A percentile compares a stretch with the other conserved stretches of the same genome.
These are phyloP conservation scores for Coprinopsis sp. DNA, from an alignment of 768 basidiomycete genomes.

Conservation along the genomic window DNA sequence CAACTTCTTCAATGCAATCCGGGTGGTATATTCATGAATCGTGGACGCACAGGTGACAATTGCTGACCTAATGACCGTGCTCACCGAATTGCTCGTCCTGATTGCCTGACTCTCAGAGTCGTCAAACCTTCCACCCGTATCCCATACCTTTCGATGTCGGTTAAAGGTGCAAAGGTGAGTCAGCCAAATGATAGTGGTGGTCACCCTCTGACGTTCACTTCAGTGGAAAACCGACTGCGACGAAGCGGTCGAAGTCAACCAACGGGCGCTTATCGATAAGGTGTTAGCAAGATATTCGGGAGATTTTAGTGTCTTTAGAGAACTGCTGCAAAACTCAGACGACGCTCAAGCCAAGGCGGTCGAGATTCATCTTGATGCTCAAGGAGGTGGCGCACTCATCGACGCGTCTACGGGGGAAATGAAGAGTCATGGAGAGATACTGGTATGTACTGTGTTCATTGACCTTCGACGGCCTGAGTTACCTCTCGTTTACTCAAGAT, in stretches of 20 bases:
- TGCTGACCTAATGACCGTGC: too few species aligned
- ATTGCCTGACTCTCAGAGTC: too few species aligned
- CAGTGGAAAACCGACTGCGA: constrained; percentile 62
- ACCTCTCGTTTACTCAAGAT: constrained; percentile 43
- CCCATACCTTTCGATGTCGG: constrained; percentile 6
- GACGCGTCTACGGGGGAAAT: constrained; percentile 19
- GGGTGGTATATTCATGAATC: too few species aligned
- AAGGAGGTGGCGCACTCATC: constrained; percentile 29
- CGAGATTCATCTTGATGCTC: constrained; percentile 79
- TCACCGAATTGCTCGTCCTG: too few species aligned
- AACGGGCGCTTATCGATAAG: constrained; percentile 95
- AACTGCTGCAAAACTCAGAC: constrained; percentile 94
- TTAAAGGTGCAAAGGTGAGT: constrained; percentile 11
- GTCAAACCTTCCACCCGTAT: too few species aligned
- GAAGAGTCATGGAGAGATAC: constrained; percentile 61
- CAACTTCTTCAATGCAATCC: too few species aligned
- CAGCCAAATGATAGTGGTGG: too few species aligned
- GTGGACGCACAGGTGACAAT: too few species aligned
- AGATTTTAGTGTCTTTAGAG: constrained; percentile 81
- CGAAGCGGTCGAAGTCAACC: constrained; percentile 88
- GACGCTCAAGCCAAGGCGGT: constrained; percentile 76
- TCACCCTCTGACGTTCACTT: background rate
- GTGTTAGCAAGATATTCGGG: constrained; percentile 94
- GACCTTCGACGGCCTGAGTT: background rate
- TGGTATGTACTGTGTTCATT: constrained; percentile 32